Conservation (phyloP, 176 grass and related monocot genomes). For the Rhynchospora breviuscula region DNA sequence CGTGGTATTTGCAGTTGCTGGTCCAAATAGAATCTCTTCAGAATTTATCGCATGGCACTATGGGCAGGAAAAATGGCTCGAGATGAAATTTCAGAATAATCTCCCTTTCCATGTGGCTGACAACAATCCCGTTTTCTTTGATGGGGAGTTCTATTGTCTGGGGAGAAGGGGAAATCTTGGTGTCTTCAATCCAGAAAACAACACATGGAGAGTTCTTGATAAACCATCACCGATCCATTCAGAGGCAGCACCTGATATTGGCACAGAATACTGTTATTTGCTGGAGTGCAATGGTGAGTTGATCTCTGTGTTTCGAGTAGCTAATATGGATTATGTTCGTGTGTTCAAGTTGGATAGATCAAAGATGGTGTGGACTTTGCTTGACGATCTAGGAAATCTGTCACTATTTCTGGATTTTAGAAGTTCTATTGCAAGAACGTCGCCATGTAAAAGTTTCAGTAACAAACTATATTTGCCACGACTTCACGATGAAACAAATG, state of each 20-base stretch:
- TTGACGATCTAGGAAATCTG: conserved; percentile 1
- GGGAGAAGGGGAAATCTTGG: neutral
- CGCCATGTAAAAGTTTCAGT: neutral
- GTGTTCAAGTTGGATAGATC: conserved; percentile 14
- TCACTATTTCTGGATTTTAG: conserved; percentile 1
- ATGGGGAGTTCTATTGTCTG: conserved; percentile 15
- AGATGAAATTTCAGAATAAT: neutral
- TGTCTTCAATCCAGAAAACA: conserved; percentile 5
- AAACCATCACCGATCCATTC: neutral
- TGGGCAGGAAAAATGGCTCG: neutral
- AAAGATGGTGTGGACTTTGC: conserved; percentile 3
- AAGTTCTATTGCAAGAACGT: neutral
- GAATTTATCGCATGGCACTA: neutral
- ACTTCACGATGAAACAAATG: neutral
- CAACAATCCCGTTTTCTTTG: conserved; percentile 12
- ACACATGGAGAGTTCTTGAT: conserved; percentile 1
- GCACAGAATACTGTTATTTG: conserved; percentile 2
- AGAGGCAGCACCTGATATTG: neutral
- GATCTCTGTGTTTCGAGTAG: neutral
- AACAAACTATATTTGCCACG: conserved; percentile 10
- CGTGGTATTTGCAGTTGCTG: neutral
- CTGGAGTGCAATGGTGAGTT: conserved; percentile 3
- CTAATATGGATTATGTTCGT: neutral
- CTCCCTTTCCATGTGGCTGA: neutral
- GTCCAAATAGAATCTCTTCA: neutral